phyloP scores from a whole-genome alignment of 495 filamentous ascomycete genomes.

The Clohesyomyces aquaticus region DNA sequence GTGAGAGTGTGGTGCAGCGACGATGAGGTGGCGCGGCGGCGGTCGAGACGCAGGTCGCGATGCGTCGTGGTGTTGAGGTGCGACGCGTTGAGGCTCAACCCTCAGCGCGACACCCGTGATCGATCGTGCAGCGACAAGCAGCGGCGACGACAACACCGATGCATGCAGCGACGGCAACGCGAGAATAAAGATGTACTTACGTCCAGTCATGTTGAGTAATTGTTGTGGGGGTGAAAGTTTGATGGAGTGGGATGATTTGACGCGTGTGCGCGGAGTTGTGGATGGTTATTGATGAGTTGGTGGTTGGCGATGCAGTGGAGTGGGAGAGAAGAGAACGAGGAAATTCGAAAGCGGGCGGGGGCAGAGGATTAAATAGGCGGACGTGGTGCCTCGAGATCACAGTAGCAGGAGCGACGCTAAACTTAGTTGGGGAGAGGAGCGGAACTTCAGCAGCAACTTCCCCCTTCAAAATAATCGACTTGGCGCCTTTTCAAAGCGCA shows the following conservation, averaged over 20 bases:
- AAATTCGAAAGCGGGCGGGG: constrained; percentile 16
- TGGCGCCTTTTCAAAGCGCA: constrained; percentile 14
- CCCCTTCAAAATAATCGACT: constrained; percentile 9
- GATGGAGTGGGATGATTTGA: constrained; percentile 30
- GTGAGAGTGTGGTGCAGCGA: constrained; percentile 25
- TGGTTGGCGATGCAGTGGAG: constrained; percentile 13
- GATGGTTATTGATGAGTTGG: constrained; percentile 24
- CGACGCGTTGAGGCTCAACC: constrained; percentile 37
- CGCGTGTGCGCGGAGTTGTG: constrained; percentile 17
- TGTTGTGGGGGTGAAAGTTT: constrained; percentile 30
- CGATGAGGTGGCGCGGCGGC: constrained; percentile 7
- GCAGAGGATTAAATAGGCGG: constrained; percentile 16
- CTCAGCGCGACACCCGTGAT: constrained; percentile 27
- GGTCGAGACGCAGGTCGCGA: constrained; percentile 13
- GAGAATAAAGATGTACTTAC: constrained; percentile 55
- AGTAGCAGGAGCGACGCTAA: constrained; percentile 9
- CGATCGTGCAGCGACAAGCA: constrained; percentile 18
- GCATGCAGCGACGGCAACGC: constrained; percentile 28
- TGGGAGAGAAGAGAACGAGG: constrained; percentile 16
- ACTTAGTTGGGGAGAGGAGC: constrained; percentile 12
- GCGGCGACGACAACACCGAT: constrained; percentile 48
- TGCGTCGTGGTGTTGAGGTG: constrained; percentile 28
- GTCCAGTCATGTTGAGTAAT: constrained; percentile 66
- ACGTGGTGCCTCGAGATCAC: constrained; percentile 14
- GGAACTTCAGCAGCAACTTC: constrained; percentile 9